phyloP scores from a whole-genome alignment of 805 yeast species.

The Tetrapisispora fleetii region DNA sequence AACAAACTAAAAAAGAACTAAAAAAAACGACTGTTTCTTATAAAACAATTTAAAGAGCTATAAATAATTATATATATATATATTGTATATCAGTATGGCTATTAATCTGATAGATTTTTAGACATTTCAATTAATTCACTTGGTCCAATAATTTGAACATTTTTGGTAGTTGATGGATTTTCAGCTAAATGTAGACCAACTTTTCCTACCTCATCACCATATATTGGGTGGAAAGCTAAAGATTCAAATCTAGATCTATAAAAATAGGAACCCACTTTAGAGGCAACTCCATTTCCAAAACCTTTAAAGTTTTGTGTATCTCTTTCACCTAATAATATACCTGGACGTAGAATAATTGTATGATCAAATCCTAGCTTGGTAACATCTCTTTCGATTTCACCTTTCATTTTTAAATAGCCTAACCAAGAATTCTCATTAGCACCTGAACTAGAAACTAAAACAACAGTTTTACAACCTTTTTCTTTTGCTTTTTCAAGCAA shows the following conservation, averaged over 20 bases:
- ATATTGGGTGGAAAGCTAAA: constrained; percentile 37
- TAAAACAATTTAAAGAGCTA: neutral
- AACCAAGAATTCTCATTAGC: constrained; percentile 49
- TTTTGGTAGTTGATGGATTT: constrained; percentile 18
- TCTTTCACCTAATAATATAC: constrained; percentile 59
- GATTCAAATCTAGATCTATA: constrained; percentile 30
- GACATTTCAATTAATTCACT: constrained; percentile 23
- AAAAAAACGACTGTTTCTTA: too few species aligned
- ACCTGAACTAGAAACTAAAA: constrained; percentile 58
- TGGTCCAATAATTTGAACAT: constrained; percentile 25
- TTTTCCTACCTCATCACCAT: constrained; percentile 56
- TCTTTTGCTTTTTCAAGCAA: constrained; percentile 67
- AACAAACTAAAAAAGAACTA: too few species aligned
- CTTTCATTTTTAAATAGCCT: constrained; percentile 60
- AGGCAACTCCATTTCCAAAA: constrained; percentile 25
- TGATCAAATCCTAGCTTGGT: constrained; percentile 53
- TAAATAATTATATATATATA: neutral
- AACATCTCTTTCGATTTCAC: constrained; percentile 63
- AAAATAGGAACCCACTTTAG: constrained; percentile 26
- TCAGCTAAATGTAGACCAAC: constrained; percentile 39
- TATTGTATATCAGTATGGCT: too few species aligned
- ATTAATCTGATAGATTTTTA: neutral
- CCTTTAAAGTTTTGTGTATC: constrained; percentile 31
- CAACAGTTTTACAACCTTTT: constrained; percentile 56
- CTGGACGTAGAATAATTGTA: constrained; percentile 72